Base-by-base conservation (phyloP, 768 basidiomycete species). In the Brasilioporus rufonigricans region DNA sequence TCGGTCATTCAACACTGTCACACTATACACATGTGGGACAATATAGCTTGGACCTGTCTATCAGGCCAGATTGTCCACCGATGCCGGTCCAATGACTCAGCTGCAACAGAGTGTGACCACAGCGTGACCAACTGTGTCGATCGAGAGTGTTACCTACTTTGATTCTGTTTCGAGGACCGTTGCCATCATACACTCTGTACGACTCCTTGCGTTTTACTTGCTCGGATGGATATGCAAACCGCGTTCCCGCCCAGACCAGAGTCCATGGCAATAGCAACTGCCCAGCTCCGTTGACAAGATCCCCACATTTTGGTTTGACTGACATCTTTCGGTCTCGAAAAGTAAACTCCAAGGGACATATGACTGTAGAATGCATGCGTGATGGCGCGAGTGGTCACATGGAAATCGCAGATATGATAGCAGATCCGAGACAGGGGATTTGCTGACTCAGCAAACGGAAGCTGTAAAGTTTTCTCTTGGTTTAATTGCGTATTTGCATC, bases 391-490 rank as follows among this genome's bases (percentile, higher is more conserved):
- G 35, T 8, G 16, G 35, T 18, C 35, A 18, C 35, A 16, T 18
- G 35, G 16, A 36, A 14, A 36, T 26, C n/a, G 36, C 48, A 26
- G 38, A 49, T 39, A 39, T 6, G 23, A n/a, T 35, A 24, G 23
- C 40, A 44, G 31, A 56, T 56, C 36, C n/a, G n/a, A n/a, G 36
- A 21, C 44, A 33, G 14, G 32, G 40, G 24, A 39, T 7, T n/a
- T 0, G 48, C 58, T 60, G 62, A 65, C 52, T 59, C 55, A 57
- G 59, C 64, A 54, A 16, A 12, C 16, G 14, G 27, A 6, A 16
- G 3, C 35, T 18, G 33, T 18, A 14, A 7, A 39, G 19, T 9
- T 55, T 52, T 32, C 38, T 18, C 50, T 26, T 16, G 29, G 19
- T 23, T 31, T 33, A 10, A 21, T 8, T 6, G 11, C 14, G 29